A percentile compares a stretch with the other conserved stretches of the same genome.
Conservation (phyloP, 176 grass and related monocot genomes). For the Phyllostachys edulis region DNA sequence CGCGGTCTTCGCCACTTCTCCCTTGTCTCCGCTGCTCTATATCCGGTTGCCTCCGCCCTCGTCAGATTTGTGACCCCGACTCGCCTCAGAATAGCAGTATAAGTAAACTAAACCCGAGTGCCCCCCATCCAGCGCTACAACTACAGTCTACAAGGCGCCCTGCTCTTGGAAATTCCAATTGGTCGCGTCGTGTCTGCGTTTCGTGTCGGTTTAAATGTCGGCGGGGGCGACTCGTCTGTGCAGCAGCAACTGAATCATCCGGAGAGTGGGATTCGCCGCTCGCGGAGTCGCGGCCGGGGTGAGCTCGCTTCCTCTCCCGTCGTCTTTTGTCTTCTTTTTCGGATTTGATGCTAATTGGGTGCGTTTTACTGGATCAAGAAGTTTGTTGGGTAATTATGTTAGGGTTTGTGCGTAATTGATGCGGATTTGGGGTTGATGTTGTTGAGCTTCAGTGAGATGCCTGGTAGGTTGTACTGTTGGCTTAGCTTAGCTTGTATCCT, state of each 20-base stretch:
- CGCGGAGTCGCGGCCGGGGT: neutral
- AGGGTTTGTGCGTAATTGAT: neutral
- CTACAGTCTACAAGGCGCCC: conserved; percentile 26
- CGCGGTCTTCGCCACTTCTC: neutral
- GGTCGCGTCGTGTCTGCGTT: conserved; percentile 19
- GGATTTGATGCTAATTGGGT: neutral
- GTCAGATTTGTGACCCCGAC: neutral
- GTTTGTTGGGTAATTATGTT: neutral
- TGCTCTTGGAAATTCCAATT: conserved; percentile 27
- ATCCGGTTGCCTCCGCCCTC: neutral
- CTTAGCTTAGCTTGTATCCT: conserved; percentile 1
- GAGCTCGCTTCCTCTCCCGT: neutral
- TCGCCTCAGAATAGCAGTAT: neutral
- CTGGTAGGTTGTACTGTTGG: neutral
- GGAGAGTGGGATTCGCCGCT: neutral
- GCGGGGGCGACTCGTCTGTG: neutral
- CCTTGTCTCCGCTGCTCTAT: neutral
- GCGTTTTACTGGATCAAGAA: neutral
- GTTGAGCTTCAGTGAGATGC: neutral
- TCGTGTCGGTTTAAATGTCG: conserved; percentile 1
- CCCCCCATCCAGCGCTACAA: neutral
- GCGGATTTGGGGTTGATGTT: neutral
- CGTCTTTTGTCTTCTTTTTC: neutral
- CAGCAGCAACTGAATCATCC: conserved; percentile 1
- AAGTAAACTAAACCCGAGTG: neutral